Evolutionary conservation across 2,329 filamentous ascomycete species (phyloP), one percentile per base, ranked within the genome.

Genomic region (Exophiala spinifera): DNA sequence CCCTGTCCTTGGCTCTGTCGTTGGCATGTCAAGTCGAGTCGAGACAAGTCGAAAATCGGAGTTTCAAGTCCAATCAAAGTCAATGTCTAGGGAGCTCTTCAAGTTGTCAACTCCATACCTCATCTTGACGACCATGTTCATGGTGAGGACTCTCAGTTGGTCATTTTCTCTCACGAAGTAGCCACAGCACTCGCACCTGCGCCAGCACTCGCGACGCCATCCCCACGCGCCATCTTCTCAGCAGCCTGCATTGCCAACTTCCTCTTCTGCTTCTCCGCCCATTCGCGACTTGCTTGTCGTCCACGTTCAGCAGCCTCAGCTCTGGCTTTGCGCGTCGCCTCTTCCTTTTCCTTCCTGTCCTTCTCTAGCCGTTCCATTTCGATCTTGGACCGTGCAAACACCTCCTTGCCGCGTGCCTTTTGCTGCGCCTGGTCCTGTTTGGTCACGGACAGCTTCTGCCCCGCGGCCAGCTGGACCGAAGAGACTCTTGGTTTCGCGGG

Each of bases 221-320:
- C 36, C 21, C 23, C 7, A 3, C 8, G 28, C 3, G 13, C 23
- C 50, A 49, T 21, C 40, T 51, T 59, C 31, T 49, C 50, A 15
- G 48, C 50, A n/a, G 47, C 49, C 17, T 57, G 56, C 34, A 39
- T 15, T 3, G 57, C 53, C 50, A 60, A 49, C 34, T 55, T 61
- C 51, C 55, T 63, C 55, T 63, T 66, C 60, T 69, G 63, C 54
- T 63, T 66, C 55, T 69, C 67, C 17, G 68, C 68, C 68, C 68
- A 70, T 53, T 68, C 67, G 21, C 66, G 63, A 51, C 68, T 69
- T 10, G 68, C 67, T 25, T 64, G 54, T 56, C 68, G 56, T 33
- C 68, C 67, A 37, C 67, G 57, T 52, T 69, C 66, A 7, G 68
- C 68, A 25, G 68, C 68, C 49, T 69, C 68, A n/a, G 60, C 64